Percentiles rank a stretch among this genome's conserved stretches.
phyloP scores from a whole-genome alignment of 1,139 yeast genomes.

The Kodamaea derodonti region DNA sequence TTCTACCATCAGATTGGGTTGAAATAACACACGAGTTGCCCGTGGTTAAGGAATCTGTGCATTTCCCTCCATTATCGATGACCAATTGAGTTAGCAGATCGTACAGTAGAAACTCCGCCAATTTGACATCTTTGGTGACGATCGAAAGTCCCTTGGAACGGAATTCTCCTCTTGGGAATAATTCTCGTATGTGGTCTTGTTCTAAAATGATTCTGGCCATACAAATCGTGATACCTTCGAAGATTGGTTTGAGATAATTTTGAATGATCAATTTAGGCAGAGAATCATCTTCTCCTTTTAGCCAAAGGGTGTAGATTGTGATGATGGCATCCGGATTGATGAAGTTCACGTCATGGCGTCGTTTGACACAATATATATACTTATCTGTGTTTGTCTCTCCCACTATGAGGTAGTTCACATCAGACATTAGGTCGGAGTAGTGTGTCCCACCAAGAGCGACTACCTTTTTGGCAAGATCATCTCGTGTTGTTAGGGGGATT shows the following conservation, averaged over 20 bases:
- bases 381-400: conserved; percentile 67
- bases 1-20: conserved; percentile 52
- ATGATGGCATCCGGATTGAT: conserved; percentile 46
- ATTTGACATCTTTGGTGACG: conserved; percentile 5
- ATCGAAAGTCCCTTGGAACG: conserved; percentile 9
- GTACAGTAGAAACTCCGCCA: conserved; percentile 22
- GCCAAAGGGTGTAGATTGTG: conserved; percentile 50
- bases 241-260: conserved; percentile 36
- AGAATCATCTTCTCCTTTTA: conserved; percentile 40
- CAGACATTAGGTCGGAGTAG: conserved; percentile 60
- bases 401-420: conserved; percentile 63
- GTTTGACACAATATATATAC: conserved; percentile 57
- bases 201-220: conserved; percentile 45
- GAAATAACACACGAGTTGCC: conserved; percentile 51
- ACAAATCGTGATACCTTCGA: conserved; percentile 47
- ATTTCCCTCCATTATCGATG: conserved; percentile 53
- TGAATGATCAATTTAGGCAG: conserved; percentile 15
- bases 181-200: conserved; percentile 10
- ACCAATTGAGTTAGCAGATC: conserved; percentile 33
- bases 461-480: conserved; percentile 37
- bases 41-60: conserved; percentile 53
- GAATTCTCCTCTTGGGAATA: conserved; percentile 11
- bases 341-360: conserved; percentile 58
- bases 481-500: conserved; percentile 25
- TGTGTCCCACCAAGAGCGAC: conserved; percentile 61